Conservation (phyloP, 768 basidiomycete genomes). For the Pholiota conissans region DNA sequence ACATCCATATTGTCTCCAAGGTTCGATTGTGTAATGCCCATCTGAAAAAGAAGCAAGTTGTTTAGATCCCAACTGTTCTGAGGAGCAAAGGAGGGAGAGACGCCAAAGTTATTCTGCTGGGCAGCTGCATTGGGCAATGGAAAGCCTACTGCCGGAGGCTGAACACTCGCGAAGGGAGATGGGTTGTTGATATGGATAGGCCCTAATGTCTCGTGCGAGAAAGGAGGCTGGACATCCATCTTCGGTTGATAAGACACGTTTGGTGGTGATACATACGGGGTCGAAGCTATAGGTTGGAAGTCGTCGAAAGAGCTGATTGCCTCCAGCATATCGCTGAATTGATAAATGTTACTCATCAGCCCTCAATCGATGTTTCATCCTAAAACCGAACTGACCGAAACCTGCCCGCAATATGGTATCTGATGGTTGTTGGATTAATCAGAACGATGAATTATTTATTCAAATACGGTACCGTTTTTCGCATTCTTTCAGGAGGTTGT, state of each 20-base stretch:
- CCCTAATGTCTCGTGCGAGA: neutral
- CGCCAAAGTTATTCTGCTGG: neutral
- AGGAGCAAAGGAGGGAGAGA: neutral
- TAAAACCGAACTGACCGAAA: neutral
- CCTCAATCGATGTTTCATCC: neutral
- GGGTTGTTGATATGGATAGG: neutral
- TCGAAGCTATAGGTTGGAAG: slow-evolving; percentile 17
- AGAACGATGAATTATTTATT: neutral
- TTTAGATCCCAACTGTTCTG: slow-evolving; percentile 22
- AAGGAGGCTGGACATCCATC: neutral
- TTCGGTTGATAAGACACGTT: neutral
- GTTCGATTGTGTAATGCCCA: slow-evolving; percentile 14
- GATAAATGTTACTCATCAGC: neutral
- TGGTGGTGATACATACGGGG: neutral
- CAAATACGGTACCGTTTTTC: slow-evolving; percentile 29
- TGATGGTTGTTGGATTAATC: neutral
- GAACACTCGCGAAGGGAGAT: neutral
- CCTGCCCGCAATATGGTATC: slow-evolving; percentile 40
- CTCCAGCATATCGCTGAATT: slow-evolving; percentile 55
- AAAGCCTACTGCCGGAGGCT: neutral
- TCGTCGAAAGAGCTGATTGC: slow-evolving; percentile 58
- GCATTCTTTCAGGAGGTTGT: slow-evolving; percentile 40
- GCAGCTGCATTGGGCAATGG: neutral
- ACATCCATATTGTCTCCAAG: slow-evolving; percentile 2
- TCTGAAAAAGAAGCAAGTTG: slow-evolving; percentile 24